Percentiles rank a stretch among this genome's conserved stretches.
phyloP scores from a whole-genome alignment of 2,329 filamentous ascomycete species.

The Penicillium occitanis region DNA sequence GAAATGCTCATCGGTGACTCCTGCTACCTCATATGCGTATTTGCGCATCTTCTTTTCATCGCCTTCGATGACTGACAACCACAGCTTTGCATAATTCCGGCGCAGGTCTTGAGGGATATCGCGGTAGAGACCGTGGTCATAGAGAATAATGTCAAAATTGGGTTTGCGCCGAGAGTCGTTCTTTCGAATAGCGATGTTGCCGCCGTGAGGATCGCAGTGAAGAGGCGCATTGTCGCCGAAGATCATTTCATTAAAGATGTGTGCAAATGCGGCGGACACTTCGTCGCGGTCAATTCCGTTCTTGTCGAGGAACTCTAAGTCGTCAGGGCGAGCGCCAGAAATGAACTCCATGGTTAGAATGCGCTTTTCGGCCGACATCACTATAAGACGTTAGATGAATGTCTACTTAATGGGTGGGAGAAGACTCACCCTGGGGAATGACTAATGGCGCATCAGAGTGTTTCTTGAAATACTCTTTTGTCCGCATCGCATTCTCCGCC shows the following conservation, averaged over 20 bases:
- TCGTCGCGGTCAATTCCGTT: conserved; percentile 92
- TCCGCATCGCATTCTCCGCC: conserved; percentile 76
- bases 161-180: conserved; percentile 61
- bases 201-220: conserved; percentile 95
- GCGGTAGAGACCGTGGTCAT: conserved; percentile 95
- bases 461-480: conserved; percentile 75
- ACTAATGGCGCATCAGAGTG: conserved; percentile 76
- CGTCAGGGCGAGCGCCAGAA: conserved; percentile 80
- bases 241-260: conserved; percentile 99
- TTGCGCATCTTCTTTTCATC: conserved; percentile 83
- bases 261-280: conserved; percentile 84
- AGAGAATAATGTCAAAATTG: conserved; percentile 94
- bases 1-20: conserved; percentile 85
- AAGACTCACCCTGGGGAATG: conserved; percentile 64
- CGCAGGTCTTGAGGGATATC: conserved; percentile 78
- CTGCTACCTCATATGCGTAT: conserved; percentile 85
- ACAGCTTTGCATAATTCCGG: conserved; percentile 91
- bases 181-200: conserved; percentile 88
- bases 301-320: conserved; percentile 79
- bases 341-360: conserved; percentile 96
- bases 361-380: conserved; percentile 83
- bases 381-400: conserved; percentile 36
- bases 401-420: background rate
- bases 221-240: conserved; percentile 85
- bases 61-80: conserved; percentile 91